Base-by-base conservation (phyloP, 768 basidiomycete genomes). In the Termitomyces titanicus region DNA sequence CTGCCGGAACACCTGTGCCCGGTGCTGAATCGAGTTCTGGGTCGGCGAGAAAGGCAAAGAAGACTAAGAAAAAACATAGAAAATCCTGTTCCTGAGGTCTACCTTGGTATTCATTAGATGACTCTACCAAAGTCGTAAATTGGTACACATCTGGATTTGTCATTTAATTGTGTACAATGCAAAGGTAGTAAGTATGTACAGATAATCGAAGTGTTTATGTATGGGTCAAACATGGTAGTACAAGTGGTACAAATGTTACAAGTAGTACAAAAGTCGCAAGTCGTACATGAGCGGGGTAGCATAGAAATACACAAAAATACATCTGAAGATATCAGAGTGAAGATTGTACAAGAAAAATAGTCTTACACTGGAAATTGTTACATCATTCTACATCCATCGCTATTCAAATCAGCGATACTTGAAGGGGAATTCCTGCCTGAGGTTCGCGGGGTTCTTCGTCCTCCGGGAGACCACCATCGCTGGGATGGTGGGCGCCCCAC, bases 361-460 rank as follows among this genome's bases (percentile, higher is more conserved):
- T 48, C 27, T 61, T 44, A 54, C 44, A 51, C 3, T 22, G 29
- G 17, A 34, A n/a, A 54, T 47, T 18, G 35, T 76, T 78, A 89
- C 86, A 88, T 89, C 64, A 87, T 71, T 50, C 77, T 78, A 74
- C 88, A 90, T 34, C 83, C 81, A 38, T 86, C 86, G 37, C 80
- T 78, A 57, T 77, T 79, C 60, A 74, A 50, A 56, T 78, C 77
- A 48, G 70, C 73, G 46, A 79, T 67, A 31, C 75, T 68, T 27
- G 73, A 70, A 11, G 82, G 84, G 27, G 85, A 80, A 55, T 65
- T 77, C 44, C 71, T 71, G n/a, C 80, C 84, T 33, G 79, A 70
- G 22, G 22, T 56, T 5, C 63, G 61, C 10, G 64, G 57, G 13
- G 60, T 56, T 52, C 74, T 43, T 54, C 77, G 70, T 29, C 80